Evolutionary conservation across 2,329 filamentous ascomycete species (phyloP), one percentile per base, ranked within the genome.

Genomic region (Knufia petricola): DNA sequence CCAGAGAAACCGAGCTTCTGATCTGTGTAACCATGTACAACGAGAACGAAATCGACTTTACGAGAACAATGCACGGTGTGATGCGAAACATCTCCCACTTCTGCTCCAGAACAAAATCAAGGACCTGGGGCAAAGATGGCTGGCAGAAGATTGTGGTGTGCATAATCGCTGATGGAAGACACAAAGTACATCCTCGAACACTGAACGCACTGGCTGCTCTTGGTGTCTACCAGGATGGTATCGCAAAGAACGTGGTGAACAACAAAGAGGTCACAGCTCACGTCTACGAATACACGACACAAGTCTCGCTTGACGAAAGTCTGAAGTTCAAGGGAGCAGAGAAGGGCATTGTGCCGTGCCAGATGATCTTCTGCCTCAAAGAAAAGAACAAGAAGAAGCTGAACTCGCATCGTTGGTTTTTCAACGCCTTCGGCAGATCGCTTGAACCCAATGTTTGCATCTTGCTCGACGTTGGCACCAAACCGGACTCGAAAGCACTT

Each of bases 111-210:
- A 85, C 83, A 48, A 90, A 92, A 65, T 95, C 88, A 4, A 80
- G 92, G 51, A 96, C 89, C 0, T 98, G 92, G 92, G 94, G 92
- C 32, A 94, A 95, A 59, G 81, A 87, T 46, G 92, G 92, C 3
- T 98, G 92, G 92, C 87, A 98, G 68, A 98, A 98, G 73, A 95
- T 98, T 61, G 92, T 98, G 0, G 90, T 98, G 0, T 95, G 88
- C 63, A 85, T 98, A 61, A 89, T 98, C 50, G 89, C 88, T 1
- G 92, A 98, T 64, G 92, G 92, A 19, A 84, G 94, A 60, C 82
- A 88, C 72, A 88, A 88, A 67, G 90, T 98, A 26, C 87, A 98
- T 63, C 87, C 88, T 10, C 78, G 92, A 49, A 96, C 92, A 0
- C 77, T 98, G 1, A 94, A 98, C 64, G 92, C 88, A 4, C 71